Evolutionary conservation across 345 rosid genomes (phyloP).

Genomic region (Eucalyptus regnans): DNA sequence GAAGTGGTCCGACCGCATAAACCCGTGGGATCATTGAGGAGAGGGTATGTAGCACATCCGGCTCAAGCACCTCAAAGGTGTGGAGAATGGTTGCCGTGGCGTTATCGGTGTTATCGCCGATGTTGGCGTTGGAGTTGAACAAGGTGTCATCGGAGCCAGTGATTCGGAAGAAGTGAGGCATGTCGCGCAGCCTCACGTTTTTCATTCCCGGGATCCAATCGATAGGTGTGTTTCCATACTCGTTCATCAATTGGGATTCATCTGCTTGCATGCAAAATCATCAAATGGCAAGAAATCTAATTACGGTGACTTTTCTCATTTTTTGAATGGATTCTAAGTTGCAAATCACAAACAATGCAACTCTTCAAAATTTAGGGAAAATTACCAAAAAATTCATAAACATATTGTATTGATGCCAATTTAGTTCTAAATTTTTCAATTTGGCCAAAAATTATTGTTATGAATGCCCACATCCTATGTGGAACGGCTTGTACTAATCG

Average conservation of each 20-base stretch:
- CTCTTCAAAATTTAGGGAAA: not conserved
- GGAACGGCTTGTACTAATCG: too few relatives aligned
- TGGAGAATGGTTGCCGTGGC: not conserved
- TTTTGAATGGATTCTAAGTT: not conserved
- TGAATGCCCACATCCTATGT: too few relatives aligned
- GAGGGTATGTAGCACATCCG: not conserved
- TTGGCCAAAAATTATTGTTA: too few relatives aligned
- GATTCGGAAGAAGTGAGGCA: not conserved
- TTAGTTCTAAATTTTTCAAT: too few relatives aligned
- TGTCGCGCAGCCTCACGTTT: not conserved
- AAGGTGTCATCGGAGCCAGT: too few relatives aligned
- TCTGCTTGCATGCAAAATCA: not conserved
- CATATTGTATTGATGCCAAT: not conserved
- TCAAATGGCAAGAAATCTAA: not conserved
- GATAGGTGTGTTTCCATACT: not conserved
- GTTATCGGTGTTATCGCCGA: fast-evolving
- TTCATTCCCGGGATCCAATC: not conserved
- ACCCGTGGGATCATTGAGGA: not conserved
- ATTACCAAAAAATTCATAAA: fast-evolving
- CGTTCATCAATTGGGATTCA: not conserved
- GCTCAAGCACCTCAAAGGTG: not conserved
- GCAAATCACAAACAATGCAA: not conserved
- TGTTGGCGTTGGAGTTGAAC: fast-evolving
- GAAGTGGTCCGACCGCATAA: not conserved
- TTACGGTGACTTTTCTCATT: not conserved